Percentiles rank a stretch among this genome's conserved stretches.
phyloP scores from a whole-genome alignment of 2,329 filamentous ascomycete species.

The Fusarium mangiferae region DNA sequence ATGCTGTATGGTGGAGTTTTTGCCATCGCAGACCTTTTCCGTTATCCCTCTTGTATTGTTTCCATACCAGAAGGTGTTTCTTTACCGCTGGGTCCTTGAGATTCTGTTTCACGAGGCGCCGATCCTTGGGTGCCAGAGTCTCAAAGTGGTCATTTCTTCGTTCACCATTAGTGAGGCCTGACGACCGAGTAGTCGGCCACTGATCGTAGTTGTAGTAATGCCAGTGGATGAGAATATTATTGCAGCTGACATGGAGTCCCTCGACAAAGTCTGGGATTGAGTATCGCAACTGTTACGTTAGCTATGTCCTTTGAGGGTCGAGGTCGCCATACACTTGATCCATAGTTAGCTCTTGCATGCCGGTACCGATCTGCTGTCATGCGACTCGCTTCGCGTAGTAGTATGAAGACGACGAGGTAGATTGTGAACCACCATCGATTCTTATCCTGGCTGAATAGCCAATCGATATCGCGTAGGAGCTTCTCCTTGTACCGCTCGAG shows the following conservation, averaged over 20 bases:
- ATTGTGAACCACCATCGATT: slow-evolving; percentile 47
- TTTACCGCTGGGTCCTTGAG: slow-evolving; percentile 36
- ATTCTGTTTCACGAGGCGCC: slow-evolving; percentile 47
- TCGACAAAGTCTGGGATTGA: slow-evolving; percentile 55
- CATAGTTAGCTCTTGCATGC: slow-evolving; percentile 53
- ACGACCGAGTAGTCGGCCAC: slow-evolving; percentile 44
- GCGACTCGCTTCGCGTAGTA: slow-evolving; percentile 54
- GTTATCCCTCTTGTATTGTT: slow-evolving; percentile 38
- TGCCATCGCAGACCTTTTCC: slow-evolving; percentile 22
- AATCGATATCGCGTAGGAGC: slow-evolving; percentile 51
- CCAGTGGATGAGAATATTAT: slow-evolving; percentile 60
- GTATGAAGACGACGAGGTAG: slow-evolving; percentile 55
- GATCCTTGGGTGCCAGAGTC: slow-evolving; percentile 47
- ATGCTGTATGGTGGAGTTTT: not conserved
- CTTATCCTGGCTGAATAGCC: slow-evolving; percentile 49
- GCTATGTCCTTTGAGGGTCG: not conserved
- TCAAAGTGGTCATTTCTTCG: slow-evolving; percentile 43
- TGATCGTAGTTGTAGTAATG: slow-evolving; percentile 58
- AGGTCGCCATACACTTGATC: slow-evolving; percentile 36
- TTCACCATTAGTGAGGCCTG: slow-evolving; percentile 8
- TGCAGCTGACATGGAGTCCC: slow-evolving; percentile 57
- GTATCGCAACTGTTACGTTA: slow-evolving; percentile 47
- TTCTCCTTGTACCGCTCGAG: slow-evolving; percentile 48
- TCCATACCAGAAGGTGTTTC: slow-evolving; percentile 43
- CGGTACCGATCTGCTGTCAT: slow-evolving; percentile 55